A percentile compares a stretch with the other conserved stretches of the same genome.
Conservation (phyloP, 768 basidiomycete species). For the Nevesoporus exiguus region DNA sequence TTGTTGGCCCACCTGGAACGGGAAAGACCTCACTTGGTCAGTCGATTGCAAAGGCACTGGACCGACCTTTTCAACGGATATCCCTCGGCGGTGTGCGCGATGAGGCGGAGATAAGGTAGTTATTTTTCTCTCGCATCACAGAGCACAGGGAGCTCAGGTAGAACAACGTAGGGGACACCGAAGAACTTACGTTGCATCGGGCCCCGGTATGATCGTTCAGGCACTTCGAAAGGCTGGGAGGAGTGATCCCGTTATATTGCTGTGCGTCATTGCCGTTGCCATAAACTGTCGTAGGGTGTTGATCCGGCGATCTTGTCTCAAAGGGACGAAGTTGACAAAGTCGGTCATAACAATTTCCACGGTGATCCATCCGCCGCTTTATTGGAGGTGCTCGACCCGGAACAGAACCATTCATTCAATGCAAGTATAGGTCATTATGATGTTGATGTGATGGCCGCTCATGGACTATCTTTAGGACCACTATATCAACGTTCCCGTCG, state of each 20-base stretch:
- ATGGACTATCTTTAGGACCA: conserved; percentile 60
- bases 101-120: conserved; percentile 72
- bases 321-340: conserved; percentile 88
- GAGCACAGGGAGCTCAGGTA: conserved; percentile 2
- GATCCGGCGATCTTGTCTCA: neutral
- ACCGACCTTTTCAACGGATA: conserved; percentile 87
- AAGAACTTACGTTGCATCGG: conserved; percentile 90
- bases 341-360: conserved; percentile 82
- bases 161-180: conserved; percentile 46
- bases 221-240: conserved; percentile 82
- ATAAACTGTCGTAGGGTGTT: neutral
- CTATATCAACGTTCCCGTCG: conserved; percentile 85
- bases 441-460: neutral
- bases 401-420: conserved; percentile 84
- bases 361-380: conserved; percentile 90
- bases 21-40: conserved; percentile 92
- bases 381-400: conserved; percentile 90
- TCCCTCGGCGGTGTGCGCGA: conserved; percentile 91
- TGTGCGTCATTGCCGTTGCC: conserved; percentile 35
- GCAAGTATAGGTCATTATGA: conserved; percentile 34
- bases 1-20: conserved; percentile 88
- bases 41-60: conserved; percentile 79
- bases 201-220: conserved; percentile 82
- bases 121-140: conserved; percentile 5
- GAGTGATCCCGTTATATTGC: conserved; percentile 73